These are phyloP conservation scores for Rhodotorula taiwanensis DNA, from an alignment of 768 basidiomycete species.

Conservation along the genomic window DNA sequence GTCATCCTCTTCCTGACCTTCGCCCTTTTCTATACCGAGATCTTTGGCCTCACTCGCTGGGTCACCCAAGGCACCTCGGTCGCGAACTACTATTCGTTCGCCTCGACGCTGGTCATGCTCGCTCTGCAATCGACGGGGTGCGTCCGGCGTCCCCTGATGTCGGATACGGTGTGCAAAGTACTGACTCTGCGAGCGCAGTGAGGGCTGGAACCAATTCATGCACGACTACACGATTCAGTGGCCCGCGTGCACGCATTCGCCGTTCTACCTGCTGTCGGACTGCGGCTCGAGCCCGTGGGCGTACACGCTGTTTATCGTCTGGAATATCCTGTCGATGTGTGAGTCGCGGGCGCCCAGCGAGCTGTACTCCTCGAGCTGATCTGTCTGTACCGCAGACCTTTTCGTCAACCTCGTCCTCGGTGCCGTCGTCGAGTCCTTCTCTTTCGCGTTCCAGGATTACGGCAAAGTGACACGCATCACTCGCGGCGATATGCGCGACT, in stretches of 20 bases:
- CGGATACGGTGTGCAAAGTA: neutral
- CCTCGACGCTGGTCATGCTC: slow-evolving; percentile 76
- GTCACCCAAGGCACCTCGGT: slow-evolving; percentile 59
- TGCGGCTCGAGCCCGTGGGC: slow-evolving; percentile 78
- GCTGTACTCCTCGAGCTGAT: slow-evolving; percentile 53
- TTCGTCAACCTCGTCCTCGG: slow-evolving; percentile 34
- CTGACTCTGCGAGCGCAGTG: slow-evolving; percentile 47
- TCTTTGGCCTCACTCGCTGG: slow-evolving; percentile 87
- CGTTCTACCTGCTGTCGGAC: slow-evolving; percentile 59
- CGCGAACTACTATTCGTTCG: slow-evolving; percentile 72
- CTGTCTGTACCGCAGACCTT: slow-evolving; percentile 7
- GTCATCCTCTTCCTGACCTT: slow-evolving; percentile 84
- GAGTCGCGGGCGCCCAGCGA: slow-evolving; percentile 61
- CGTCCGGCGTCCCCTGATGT: slow-evolving; percentile 37
- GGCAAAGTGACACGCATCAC: slow-evolving; percentile 74
- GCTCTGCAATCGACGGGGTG: slow-evolving; percentile 90
- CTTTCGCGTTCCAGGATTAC: slow-evolving; percentile 83
- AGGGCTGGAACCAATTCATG: slow-evolving; percentile 97
- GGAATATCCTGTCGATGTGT: slow-evolving; percentile 94
- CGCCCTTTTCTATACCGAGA: slow-evolving; percentile 77
- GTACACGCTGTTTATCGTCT: slow-evolving; percentile 78
- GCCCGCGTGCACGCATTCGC: slow-evolving; percentile 33
- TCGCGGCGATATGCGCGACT: slow-evolving; percentile 83
- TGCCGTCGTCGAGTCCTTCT: slow-evolving; percentile 64
- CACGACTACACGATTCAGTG: slow-evolving; percentile 59